phyloP scores from a whole-genome alignment of 176 grass and related monocot genomes.

The Bolboschoenus planiculmis region DNA sequence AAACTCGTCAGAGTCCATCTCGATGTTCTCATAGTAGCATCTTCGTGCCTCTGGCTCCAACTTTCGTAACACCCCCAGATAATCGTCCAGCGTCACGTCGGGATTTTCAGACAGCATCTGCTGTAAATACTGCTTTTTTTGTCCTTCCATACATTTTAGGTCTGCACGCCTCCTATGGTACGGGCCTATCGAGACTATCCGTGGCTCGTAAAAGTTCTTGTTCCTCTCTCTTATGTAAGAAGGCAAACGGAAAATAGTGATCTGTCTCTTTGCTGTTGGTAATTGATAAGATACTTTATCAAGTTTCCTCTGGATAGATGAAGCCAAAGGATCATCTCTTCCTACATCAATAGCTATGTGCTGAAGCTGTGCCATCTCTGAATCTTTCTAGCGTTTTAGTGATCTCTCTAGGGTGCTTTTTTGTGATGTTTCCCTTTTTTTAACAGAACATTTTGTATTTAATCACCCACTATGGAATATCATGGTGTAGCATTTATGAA shows the following conservation, averaged over 20 bases:
- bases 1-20: constrained; percentile 2
- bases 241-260: constrained; percentile 10
- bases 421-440: not conserved
- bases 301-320: not conserved
- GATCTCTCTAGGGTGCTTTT: not conserved
- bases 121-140: not conserved
- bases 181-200: constrained; percentile 14
- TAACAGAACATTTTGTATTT: not conserved
- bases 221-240: not conserved
- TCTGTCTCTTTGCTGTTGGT: not conserved
- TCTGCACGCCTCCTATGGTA: not conserved
- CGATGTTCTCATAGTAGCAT: not conserved
- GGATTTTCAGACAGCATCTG: not conserved
- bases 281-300: not conserved
- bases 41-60: not conserved
- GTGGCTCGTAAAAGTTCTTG: constrained; percentile 12
- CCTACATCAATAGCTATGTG: not conserved
- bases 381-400: not conserved
- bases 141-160: constrained; percentile 12
- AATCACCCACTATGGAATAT: not conserved
- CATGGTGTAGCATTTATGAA: not conserved
- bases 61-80: not conserved
- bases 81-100: not conserved
- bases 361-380: not conserved
- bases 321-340: not conserved